A percentile compares a stretch with the other conserved stretches of the same genome.
phyloP scores from a whole-genome alignment of 257 asterid genomes.

The Nicotiana tomentosiformis region DNA sequence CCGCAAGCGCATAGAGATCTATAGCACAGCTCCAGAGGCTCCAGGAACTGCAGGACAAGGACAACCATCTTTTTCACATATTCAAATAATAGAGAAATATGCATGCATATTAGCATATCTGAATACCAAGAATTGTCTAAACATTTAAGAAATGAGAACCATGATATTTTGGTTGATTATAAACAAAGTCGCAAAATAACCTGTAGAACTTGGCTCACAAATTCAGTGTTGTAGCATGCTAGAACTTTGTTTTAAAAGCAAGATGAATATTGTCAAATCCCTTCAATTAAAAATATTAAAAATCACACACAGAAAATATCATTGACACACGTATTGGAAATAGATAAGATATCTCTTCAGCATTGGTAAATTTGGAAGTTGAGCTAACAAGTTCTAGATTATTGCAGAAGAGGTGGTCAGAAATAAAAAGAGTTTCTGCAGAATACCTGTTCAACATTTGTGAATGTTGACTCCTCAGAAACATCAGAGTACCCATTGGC shows the following conservation, averaged over 20 bases:
- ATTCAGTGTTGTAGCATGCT: not conserved
- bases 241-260: not conserved
- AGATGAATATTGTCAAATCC: not conserved
- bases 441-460: conserved; percentile 64
- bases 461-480: conserved; percentile 64
- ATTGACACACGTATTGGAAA: not conserved
- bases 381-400: not conserved
- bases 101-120: not conserved
- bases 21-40: conserved; percentile 95
- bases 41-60: conserved; percentile 53
- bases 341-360: not conserved
- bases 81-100: not conserved
- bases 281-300: not conserved
- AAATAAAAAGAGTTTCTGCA: not conserved
- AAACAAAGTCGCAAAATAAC: not conserved
- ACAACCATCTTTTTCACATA: not conserved
- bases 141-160: not conserved
- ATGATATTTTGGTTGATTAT: not conserved
- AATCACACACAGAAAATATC: not conserved
- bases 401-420: not conserved
- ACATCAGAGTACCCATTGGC: conserved; percentile 62
- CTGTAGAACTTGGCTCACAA: not conserved
- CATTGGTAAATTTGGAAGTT: not conserved
- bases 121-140: not conserved
- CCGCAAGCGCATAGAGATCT: conserved; percentile 84